phyloP scores from a whole-genome alignment of 306 rosid species.

The Cajanus cajan region DNA sequence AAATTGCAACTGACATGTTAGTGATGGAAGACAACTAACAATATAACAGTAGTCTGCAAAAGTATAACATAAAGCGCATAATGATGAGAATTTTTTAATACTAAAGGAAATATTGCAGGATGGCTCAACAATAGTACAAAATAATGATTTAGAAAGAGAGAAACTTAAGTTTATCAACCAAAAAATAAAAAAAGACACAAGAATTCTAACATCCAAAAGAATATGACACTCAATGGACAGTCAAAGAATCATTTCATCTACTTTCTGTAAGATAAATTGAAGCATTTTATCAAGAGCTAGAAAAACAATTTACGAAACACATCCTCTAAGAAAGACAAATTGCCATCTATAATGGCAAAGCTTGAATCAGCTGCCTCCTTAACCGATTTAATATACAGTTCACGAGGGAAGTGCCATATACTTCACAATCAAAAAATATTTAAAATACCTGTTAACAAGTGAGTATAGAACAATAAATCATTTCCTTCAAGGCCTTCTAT shows the following conservation, averaged over 20 bases:
- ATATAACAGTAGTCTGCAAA: not conserved
- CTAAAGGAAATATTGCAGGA: not conserved
- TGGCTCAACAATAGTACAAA: not conserved
- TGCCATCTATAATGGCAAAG: not conserved
- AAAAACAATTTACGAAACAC: not conserved
- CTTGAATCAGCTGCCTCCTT: not conserved
- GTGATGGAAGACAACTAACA: not conserved
- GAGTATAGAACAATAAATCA: slow-evolving; percentile 77
- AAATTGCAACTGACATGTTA: not conserved
- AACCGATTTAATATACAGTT: not conserved
- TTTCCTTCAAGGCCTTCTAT: slow-evolving; percentile 79
- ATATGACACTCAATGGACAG: not conserved
- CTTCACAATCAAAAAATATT: not conserved
- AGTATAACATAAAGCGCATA: slow-evolving; percentile 13
- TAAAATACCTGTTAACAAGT: slow-evolving; percentile 73
- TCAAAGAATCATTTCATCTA: not conserved
- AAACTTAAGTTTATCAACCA: not conserved
- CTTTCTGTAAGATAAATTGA: not conserved
- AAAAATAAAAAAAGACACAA: not conserved
- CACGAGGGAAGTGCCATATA: not conserved
- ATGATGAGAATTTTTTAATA: not conserved
- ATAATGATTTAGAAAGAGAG: not conserved
- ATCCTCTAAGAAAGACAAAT: not conserved
- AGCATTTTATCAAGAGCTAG: slow-evolving; percentile 1
- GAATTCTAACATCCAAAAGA: not conserved